These are phyloP conservation scores for Meyerozyma guilliermondii DNA, from an alignment of 1,139 yeast species.

Conservation along the genomic window DNA sequence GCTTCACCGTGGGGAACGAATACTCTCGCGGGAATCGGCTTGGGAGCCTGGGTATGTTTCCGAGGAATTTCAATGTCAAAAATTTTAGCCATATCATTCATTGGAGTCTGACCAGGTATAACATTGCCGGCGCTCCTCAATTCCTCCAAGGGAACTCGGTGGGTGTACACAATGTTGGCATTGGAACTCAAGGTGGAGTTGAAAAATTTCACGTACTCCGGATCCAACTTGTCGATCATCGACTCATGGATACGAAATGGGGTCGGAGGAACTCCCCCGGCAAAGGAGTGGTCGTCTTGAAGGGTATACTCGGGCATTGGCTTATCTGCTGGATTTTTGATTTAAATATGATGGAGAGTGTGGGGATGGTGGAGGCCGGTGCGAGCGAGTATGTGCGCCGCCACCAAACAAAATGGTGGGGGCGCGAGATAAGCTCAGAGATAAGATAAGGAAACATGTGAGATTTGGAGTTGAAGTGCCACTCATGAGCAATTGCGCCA, in stretches of 20 bases:
- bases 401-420: too few species aligned
- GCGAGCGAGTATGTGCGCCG: not conserved
- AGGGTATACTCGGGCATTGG: constrained; percentile 5
- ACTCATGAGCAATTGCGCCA: too few species aligned
- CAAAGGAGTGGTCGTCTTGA: constrained; percentile 19
- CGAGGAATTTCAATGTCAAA: constrained; percentile 34
- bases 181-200: constrained; percentile 20
- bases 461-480: not conserved
- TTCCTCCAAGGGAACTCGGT: constrained; percentile 31
- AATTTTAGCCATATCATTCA: constrained; percentile 20
- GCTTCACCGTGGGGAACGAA: constrained; percentile 32
- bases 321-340: constrained; percentile 9
- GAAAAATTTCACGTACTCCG: constrained; percentile 34
- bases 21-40: constrained; percentile 31
- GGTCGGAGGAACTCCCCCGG: constrained; percentile 17
- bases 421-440: not conserved
- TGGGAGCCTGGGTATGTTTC: constrained; percentile 22
- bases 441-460: not conserved
- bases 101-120: constrained; percentile 40
- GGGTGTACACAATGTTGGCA: constrained; percentile 35
- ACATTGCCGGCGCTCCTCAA: constrained; percentile 41
- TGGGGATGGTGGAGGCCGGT: not conserved
- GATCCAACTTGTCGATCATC: constrained; percentile 20
- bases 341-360: constrained; percentile 7
- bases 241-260: constrained; percentile 23